phyloP scores from a whole-genome alignment of 2,329 filamentous ascomycete species.

The Hypoxylon sp. region DNA sequence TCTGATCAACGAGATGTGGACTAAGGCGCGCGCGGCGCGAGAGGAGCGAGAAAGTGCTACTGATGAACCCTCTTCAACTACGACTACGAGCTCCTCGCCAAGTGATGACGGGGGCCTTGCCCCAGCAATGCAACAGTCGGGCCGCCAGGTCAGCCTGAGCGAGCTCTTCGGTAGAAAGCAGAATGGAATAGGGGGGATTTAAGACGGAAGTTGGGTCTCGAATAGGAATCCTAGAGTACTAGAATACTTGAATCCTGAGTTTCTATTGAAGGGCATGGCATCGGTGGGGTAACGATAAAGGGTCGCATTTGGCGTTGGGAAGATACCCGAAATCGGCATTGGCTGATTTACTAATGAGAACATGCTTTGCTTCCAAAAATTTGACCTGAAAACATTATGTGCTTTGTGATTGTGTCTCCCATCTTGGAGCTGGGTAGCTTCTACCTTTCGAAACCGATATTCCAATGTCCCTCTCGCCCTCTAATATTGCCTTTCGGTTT shows the following conservation, averaged over 20 bases:
- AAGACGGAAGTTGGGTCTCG: background rate
- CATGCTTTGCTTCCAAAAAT: constrained; percentile 3
- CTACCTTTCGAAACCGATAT: background rate
- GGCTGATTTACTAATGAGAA: constrained; percentile 24
- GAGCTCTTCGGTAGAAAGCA: constrained; percentile 44
- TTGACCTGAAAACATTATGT: background rate
- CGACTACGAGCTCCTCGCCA: constrained; percentile 14
- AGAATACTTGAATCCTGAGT: background rate
- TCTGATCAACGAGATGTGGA: constrained; percentile 52
- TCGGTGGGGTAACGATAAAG: background rate
- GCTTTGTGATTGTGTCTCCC: too few species aligned
- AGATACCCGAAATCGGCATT: constrained; percentile 32
- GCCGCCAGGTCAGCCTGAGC: constrained; percentile 46
- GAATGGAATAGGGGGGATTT: constrained; percentile 25
- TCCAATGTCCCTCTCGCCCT: background rate
- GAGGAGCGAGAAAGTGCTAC: background rate
- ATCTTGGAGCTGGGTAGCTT: too few species aligned
- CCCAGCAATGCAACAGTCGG: constrained; percentile 27
- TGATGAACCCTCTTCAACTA: constrained; percentile 10
- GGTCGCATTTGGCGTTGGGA: constrained; percentile 27
- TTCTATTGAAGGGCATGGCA: background rate
- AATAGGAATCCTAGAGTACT: background rate
- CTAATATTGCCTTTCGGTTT: background rate
- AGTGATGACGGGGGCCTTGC: constrained; percentile 22
- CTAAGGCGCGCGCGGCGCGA: constrained; percentile 43